Evolutionary conservation across 176 grass and related monocot species (phyloP).

Genomic region (Stipa capillata): DNA sequence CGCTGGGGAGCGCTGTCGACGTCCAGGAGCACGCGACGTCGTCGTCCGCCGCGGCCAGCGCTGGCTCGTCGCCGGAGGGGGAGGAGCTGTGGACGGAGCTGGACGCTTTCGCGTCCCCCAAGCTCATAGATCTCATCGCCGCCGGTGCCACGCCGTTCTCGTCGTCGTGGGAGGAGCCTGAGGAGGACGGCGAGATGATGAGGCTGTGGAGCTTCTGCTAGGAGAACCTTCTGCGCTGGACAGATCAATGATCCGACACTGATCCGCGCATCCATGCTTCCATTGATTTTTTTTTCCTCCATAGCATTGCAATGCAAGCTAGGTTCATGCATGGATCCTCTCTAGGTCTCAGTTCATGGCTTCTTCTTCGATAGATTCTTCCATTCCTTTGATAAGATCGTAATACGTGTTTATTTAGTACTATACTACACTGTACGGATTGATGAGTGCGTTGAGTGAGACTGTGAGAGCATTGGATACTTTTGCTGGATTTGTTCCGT

Average conservation of each 20-base stretch:
- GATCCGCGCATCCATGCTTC: background rate
- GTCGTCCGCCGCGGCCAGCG: conserved; percentile 12
- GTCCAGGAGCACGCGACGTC: conserved; percentile 17
- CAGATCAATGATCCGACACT: background rate
- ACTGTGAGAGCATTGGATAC: conserved; percentile 33
- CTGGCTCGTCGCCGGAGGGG: background rate
- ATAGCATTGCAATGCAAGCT: background rate
- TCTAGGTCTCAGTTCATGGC: background rate
- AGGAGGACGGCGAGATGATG: conserved; percentile 51
- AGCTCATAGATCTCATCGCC: conserved; percentile 33
- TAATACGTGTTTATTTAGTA: conserved; percentile 3
- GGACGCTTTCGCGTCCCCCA: conserved; percentile 33
- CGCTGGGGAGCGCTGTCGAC: background rate
- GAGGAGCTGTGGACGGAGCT: conserved; percentile 40
- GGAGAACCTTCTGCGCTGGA: background rate
- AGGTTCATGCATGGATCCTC: background rate
- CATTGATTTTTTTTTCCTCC: conserved; percentile 14
- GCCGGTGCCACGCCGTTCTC: conserved; percentile 8
- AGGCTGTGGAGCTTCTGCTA: conserved; percentile 60
- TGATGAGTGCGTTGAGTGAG: background rate
- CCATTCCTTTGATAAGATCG: background rate
- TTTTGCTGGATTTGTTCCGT: conserved; percentile 20
- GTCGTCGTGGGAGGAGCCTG: conserved; percentile 42
- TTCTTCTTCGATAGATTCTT: background rate
- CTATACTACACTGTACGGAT: conserved; percentile 1